Base-by-base conservation (phyloP, 805 yeast genomes). In the Yarrowia yakushimensis region DNA sequence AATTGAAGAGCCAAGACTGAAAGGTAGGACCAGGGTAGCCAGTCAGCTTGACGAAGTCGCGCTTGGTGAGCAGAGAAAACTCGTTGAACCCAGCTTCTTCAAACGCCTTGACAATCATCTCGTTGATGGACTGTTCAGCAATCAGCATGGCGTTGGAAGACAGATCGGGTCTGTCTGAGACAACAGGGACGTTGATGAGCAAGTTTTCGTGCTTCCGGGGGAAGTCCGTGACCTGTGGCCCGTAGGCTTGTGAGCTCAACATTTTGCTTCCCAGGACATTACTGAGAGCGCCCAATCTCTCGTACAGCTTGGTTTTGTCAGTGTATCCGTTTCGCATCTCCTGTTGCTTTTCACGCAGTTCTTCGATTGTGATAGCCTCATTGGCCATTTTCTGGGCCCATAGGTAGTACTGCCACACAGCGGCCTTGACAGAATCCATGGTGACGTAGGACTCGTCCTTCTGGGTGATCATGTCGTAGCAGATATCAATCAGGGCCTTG, bases 341-440 rank as follows among this genome's bases (percentile, higher is more conserved):
- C 34, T 52, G 59, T 27, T 55, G 61, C 36, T 28, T 20, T 41
- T 28, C 28, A 15, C 48, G 27, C 36, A 30, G 22, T 15, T 55
- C 61, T 15, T 39, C 61, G 13, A 55, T 39, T 15, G 48, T 39
- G 23, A 55, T 55, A 8, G 61, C 61, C 15, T 55, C 61, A n/a
- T 55, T 55, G 61, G 46, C 48, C 61, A 55, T 55, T 11, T 55
- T 55, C 17, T 39, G 46, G 8, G 61, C 46, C 61, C 61, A 55
- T 23, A 55, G 37, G 30, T 55, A 55, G 23, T 55, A 39, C 37
- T 41, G 34, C 61, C 61, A 55, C 3, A 55, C 46, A 4, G 48
- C 61, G 9, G 48, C 37, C 37, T 55, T 55, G 48, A 55, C 48
- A 18, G 61, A 55, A 3, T 36, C 39, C 61, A 55, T 55, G 17